phyloP scores from a whole-genome alignment of 805 yeast genomes.

The Yamadazyma laniorum region DNA sequence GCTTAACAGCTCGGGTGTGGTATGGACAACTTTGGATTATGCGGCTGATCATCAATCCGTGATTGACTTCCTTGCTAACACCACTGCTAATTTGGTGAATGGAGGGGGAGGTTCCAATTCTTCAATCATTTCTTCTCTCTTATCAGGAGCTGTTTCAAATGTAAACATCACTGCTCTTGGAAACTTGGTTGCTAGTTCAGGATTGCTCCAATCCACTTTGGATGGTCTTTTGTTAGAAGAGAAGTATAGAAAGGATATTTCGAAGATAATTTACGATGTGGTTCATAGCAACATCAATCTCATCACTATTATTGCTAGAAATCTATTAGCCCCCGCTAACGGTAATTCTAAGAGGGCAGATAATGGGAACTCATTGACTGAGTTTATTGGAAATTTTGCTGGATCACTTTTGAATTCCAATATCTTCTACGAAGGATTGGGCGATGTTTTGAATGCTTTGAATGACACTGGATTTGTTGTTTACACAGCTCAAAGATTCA shows the following conservation, averaged over 20 bases:
- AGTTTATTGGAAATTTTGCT: conserved; percentile 29
- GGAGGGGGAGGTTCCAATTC: conserved; percentile 5
- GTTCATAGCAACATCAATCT: conserved; percentile 29
- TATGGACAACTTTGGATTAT: conserved; percentile 35
- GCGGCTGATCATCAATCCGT: conserved; percentile 30
- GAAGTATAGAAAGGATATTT: conserved; percentile 30
- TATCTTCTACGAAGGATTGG: conserved; percentile 23
- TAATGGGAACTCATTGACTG: conserved; percentile 21
- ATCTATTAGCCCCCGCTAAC: conserved; percentile 23
- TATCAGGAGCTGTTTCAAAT: conserved; percentile 3
- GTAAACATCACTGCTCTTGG: conserved; percentile 23
- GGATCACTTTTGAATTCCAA: conserved; percentile 28
- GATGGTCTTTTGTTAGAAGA: conserved; percentile 40
- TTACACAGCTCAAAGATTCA: conserved; percentile 33
- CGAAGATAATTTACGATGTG: conserved; percentile 29
- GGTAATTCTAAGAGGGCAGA: conserved; percentile 11
- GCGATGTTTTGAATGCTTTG: conserved; percentile 31
- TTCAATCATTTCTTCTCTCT: conserved; percentile 7
- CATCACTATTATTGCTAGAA: conserved; percentile 21
- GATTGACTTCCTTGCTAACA: conserved; percentile 29
- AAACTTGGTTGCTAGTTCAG: conserved; percentile 29
- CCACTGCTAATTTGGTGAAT: conserved; percentile 21
- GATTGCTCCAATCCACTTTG: conserved; percentile 30
- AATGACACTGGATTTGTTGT: conserved; percentile 42
- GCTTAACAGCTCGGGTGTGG: conserved; percentile 32